phyloP scores from a whole-genome alignment of 345 rosid genomes.

The Eucalyptus albens region DNA sequence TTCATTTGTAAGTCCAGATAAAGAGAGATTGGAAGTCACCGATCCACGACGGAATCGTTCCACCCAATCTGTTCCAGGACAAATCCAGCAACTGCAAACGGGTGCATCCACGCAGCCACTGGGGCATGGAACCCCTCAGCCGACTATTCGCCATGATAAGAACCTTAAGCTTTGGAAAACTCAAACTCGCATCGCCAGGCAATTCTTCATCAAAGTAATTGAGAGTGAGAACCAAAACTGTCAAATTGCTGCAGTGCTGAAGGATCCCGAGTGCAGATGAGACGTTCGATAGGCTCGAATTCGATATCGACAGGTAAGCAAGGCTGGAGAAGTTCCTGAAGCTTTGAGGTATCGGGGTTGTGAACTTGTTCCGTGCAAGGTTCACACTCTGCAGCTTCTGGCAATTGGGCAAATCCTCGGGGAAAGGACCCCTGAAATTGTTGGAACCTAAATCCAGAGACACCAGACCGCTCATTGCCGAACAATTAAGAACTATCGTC shows the following conservation, averaged over 20 bases:
- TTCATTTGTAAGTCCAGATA: slow-evolving; percentile 1
- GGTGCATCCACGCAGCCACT: background rate
- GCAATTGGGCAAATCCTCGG: background rate
- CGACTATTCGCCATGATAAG: background rate
- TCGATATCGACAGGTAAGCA: background rate
- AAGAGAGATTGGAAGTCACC: background rate
- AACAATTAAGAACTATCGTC: background rate
- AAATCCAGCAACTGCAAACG: background rate
- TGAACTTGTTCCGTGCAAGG: background rate
- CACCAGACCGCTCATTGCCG: background rate
- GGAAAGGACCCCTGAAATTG: background rate
- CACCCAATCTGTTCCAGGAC: slow-evolving; percentile 1
- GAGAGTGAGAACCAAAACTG: background rate
- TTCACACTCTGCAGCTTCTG: background rate
- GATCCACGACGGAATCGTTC: background rate
- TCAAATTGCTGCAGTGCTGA: slow-evolving; percentile 2
- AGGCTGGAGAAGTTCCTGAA: background rate
- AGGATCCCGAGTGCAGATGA: slow-evolving; percentile 1
- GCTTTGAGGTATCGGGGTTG: background rate
- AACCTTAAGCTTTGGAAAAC: background rate
- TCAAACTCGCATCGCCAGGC: background rate
- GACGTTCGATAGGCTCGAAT: background rate
- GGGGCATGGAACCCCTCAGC: background rate
- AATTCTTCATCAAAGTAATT: background rate
- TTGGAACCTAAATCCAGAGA: background rate